Evolutionary conservation across 306 rosid species (phyloP).

Genomic region (Quercus cerris): DNA sequence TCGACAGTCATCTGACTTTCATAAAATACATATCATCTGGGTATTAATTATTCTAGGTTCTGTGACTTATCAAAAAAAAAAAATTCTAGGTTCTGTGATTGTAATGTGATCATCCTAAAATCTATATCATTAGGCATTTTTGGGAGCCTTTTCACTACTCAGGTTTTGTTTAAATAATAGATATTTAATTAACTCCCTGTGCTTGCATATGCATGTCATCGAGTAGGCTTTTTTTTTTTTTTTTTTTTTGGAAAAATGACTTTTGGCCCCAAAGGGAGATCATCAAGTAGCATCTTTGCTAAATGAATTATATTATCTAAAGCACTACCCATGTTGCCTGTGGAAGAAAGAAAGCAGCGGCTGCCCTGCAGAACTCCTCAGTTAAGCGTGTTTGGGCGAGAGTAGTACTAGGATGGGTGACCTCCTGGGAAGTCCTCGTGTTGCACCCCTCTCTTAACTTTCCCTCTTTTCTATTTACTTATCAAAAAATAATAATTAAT

Average conservation of each 20-base stretch:
- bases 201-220: neutral
- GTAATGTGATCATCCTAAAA: neutral
- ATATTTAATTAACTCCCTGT: neutral
- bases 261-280: too few species aligned
- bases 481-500: neutral
- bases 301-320: neutral
- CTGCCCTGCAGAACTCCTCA: too few species aligned
- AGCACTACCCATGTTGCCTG: neutral
- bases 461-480: too few species aligned
- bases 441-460: too few species aligned
- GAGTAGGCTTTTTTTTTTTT: neutral
- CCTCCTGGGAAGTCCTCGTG: too few species aligned
- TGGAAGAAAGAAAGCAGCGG: neutral
- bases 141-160: neutral
- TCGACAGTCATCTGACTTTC: neutral
- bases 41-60: neutral
- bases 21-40: neutral
- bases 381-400: too few species aligned
- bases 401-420: too few species aligned
- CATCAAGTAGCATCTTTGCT: neutral
- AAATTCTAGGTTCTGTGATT: neutral
- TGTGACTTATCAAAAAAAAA: too few species aligned
- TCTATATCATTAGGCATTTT: neutral
- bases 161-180: neutral
- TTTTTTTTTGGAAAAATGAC: too few species aligned